phyloP scores from a whole-genome alignment of 305 asterid species.

The Fraxinus sp. region DNA sequence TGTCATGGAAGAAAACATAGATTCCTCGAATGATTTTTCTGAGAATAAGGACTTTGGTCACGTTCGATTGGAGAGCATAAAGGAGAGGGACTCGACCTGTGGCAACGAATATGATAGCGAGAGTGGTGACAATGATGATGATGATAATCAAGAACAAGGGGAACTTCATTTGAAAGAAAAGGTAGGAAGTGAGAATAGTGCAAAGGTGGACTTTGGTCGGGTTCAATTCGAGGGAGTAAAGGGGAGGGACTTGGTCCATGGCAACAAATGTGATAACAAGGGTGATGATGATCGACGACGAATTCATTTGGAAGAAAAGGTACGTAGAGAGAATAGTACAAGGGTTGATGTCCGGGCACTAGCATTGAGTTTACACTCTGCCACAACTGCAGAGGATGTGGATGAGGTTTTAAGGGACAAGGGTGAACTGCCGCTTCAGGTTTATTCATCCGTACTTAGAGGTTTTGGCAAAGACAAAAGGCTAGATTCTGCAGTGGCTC shows the following conservation, averaged over 20 bases:
- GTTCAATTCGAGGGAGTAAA: slow-evolving; percentile 23
- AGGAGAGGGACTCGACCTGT: background rate
- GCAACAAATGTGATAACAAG: background rate
- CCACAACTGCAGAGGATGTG: slow-evolving; percentile 64
- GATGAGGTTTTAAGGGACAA: slow-evolving; percentile 62
- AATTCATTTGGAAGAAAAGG: slow-evolving; percentile 18
- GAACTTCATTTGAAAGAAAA: background rate
- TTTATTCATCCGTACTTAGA: slow-evolving; percentile 69
- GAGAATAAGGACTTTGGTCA: slow-evolving; percentile 19
- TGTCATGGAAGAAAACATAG: slow-evolving; percentile 30
- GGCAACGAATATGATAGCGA: background rate
- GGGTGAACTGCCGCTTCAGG: slow-evolving; percentile 71
- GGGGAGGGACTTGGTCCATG: background rate
- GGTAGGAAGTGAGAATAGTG: background rate
- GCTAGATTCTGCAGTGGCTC: slow-evolving; percentile 58
- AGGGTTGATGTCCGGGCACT: slow-evolving; percentile 66
- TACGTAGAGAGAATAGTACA: slow-evolving; percentile 16
- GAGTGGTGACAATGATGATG: background rate
- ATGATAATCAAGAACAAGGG: background rate
- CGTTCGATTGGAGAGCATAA: slow-evolving; percentile 23
- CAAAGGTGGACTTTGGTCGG: slow-evolving; percentile 6
- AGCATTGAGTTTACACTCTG: slow-evolving; percentile 46
- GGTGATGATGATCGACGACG: slow-evolving; percentile 20
- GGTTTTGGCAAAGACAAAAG: slow-evolving; percentile 73
- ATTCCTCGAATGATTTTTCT: slow-evolving; percentile 22